phyloP scores from a whole-genome alignment of 176 grass and related monocot species.

The Oryza coarctata region DNA sequence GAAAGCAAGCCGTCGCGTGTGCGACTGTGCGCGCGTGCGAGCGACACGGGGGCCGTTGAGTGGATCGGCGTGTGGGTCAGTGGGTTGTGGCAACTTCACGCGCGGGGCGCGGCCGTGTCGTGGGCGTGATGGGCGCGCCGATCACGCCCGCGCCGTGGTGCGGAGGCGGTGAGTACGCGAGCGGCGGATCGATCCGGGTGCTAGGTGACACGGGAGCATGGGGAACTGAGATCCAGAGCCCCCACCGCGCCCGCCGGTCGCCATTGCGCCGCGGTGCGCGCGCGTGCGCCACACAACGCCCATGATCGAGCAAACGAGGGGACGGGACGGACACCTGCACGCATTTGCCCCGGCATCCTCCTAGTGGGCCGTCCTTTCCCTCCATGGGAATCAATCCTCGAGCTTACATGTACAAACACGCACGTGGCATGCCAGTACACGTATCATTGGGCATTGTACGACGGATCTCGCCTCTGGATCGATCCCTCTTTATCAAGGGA shows the following conservation, averaged over 20 bases:
- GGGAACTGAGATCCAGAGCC: slow-evolving; percentile 1
- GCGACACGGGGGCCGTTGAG: neutral
- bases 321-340: neutral
- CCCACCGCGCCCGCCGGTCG: neutral
- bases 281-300: neutral
- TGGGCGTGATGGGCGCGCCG: neutral
- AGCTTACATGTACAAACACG: neutral
- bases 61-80: neutral
- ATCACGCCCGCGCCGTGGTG: neutral
- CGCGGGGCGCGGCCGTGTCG: too few relatives aligned
- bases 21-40: neutral
- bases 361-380: neutral
- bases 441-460: slow-evolving; percentile 26
- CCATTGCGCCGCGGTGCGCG: neutral
- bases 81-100: neutral
- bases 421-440: slow-evolving; percentile 25
- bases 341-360: slow-evolving; percentile 15
- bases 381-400: neutral
- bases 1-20: neutral
- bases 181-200: neutral
- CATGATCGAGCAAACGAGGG: neutral
- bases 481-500: slow-evolving; percentile 20
- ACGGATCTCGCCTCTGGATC: slow-evolving; percentile 34
- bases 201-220: neutral
- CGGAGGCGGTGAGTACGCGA: neutral